These are phyloP conservation scores for Articulospora tetracladia DNA, from an alignment of 495 filamentous ascomycete species.

Conservation along the genomic window DNA sequence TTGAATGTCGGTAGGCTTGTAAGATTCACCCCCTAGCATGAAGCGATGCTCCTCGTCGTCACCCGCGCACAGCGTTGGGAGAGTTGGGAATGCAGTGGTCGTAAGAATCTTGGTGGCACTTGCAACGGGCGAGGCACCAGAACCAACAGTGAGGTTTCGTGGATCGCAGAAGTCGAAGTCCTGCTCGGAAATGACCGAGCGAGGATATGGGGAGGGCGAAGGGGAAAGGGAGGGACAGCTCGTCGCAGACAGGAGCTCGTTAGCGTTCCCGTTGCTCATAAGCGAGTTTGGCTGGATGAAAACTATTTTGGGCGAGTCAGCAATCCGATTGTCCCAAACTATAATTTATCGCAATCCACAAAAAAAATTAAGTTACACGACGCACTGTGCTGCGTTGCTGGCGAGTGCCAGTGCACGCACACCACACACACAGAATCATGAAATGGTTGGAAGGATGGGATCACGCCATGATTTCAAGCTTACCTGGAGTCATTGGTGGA, in stretches of 20 bases:
- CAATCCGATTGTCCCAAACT: not conserved
- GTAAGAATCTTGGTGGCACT: conserved; percentile 48
- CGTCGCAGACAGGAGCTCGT: conserved; percentile 65
- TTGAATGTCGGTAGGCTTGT: conserved; percentile 49
- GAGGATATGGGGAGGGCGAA: conserved; percentile 75
- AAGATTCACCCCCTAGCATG: conserved; percentile 58
- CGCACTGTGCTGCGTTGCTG: not conserved
- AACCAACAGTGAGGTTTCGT: conserved; percentile 79
- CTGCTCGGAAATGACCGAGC: conserved; percentile 60
- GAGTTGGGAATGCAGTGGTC: conserved; percentile 47
- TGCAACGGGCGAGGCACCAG: conserved; percentile 43
- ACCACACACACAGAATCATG: not conserved
- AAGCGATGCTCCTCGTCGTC: conserved; percentile 77
- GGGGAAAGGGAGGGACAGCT: conserved; percentile 86
- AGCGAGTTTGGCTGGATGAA: conserved; percentile 76
- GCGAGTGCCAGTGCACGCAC: not conserved
- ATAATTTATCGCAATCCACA: conserved; percentile 1
- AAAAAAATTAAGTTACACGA: not conserved
- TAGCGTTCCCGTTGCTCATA: conserved; percentile 52
- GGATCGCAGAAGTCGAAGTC: conserved; percentile 91
- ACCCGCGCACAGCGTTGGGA: conserved; percentile 64
- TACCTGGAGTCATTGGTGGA: conserved; percentile 93
- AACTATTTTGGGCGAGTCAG: conserved; percentile 45
- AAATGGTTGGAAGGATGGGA: not conserved
- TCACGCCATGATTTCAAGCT: conserved; percentile 34